Evolutionary conservation across 2,329 filamentous ascomycete species (phyloP).

Genomic region (Elsinoe australis): DNA sequence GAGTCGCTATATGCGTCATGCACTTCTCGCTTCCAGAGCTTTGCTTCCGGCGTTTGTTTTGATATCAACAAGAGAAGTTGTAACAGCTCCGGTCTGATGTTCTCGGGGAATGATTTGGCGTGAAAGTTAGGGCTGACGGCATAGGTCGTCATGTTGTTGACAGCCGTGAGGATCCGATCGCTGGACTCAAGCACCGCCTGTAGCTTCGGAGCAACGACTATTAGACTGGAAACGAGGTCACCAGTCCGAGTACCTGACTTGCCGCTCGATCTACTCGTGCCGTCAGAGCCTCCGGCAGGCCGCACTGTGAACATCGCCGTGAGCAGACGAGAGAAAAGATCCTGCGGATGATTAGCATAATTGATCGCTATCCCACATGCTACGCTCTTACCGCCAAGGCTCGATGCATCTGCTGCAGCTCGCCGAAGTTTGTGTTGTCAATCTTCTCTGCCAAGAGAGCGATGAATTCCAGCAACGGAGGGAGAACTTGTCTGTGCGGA

Average conservation of each 20-base stretch:
- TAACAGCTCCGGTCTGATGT: constrained; percentile 64
- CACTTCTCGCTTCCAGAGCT: constrained; percentile 88
- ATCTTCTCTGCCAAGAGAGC: constrained; percentile 89
- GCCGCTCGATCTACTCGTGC: constrained; percentile 3
- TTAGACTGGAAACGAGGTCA: constrained; percentile 73
- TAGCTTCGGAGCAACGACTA: constrained; percentile 69
- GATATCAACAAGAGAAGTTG: constrained; percentile 68
- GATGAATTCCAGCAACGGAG: constrained; percentile 78
- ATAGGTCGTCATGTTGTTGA: constrained; percentile 72
- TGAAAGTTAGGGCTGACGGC: constrained; percentile 75
- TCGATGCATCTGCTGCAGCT: constrained; percentile 83
- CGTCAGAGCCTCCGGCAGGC: constrained; percentile 9
- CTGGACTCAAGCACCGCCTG: constrained; percentile 75
- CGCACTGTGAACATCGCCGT: constrained; percentile 91
- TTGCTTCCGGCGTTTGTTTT: constrained; percentile 70
- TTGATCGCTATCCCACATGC: not conserved
- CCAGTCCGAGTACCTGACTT: constrained; percentile 47
- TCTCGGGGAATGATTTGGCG: constrained; percentile 79
- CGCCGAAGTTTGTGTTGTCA: constrained; percentile 94
- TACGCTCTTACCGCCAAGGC: constrained; percentile 70
- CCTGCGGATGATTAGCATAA: constrained; percentile 46
- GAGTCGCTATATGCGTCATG: constrained; percentile 85
- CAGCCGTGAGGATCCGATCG: constrained; percentile 72
- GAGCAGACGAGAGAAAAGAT: constrained; percentile 78
- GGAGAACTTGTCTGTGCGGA: constrained; percentile 83